Conservation (phyloP, 495 filamentous ascomycete genomes). For the Neurospora africana region DNA sequence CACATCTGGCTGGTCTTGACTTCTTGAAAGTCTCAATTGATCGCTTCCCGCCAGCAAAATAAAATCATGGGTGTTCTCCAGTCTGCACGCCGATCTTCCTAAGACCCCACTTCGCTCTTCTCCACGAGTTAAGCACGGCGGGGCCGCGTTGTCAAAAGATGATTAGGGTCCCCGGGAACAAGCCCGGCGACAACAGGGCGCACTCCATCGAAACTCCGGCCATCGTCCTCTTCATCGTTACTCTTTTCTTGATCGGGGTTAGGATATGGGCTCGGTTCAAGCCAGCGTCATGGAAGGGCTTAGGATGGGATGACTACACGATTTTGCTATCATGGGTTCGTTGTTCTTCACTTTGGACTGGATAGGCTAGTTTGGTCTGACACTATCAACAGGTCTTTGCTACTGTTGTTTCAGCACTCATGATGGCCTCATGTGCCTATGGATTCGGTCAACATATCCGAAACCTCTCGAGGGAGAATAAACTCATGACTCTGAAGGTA, state of each 20-base stretch:
- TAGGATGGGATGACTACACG: constrained; percentile 28
- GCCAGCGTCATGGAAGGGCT: constrained; percentile 15
- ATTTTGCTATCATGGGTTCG: constrained; percentile 24
- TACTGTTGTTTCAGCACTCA: constrained; percentile 16
- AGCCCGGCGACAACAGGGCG: constrained; percentile 16
- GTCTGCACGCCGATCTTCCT: neutral
- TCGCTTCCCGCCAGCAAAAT: neutral
- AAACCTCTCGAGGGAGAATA: constrained; percentile 16
- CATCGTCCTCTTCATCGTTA: constrained; percentile 24
- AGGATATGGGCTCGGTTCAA: constrained; percentile 21
- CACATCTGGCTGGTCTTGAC: neutral
- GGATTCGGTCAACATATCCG: constrained; percentile 27
- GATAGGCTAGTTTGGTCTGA: neutral
- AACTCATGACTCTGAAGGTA: constrained; percentile 23
- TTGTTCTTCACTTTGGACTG: neutral
- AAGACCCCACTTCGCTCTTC: neutral
- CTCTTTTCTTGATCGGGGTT: constrained; percentile 19
- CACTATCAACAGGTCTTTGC: constrained; percentile 17
- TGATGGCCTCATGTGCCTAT: constrained; percentile 24
- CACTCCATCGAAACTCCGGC: constrained; percentile 23
- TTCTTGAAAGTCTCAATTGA: neutral
- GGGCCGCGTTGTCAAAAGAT: neutral
- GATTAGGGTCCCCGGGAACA: constrained; percentile 8
- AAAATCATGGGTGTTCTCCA: neutral
- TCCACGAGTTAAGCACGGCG: neutral